Base-by-base conservation (phyloP, 2,329 filamentous ascomycete genomes). In the Ophiobolus disseminans region DNA sequence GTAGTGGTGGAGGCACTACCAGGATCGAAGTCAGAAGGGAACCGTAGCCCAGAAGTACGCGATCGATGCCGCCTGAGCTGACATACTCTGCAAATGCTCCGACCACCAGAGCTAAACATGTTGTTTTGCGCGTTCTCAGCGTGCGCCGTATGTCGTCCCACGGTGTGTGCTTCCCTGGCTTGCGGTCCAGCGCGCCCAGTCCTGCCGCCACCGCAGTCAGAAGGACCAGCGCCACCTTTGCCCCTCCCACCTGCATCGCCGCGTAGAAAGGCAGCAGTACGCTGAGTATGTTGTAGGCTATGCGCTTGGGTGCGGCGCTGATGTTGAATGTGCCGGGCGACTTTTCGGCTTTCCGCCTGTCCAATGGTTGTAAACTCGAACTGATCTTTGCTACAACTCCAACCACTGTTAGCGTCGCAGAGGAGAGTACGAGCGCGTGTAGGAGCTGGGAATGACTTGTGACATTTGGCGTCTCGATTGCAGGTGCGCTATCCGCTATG, bases 191-290 rank as follows among this genome's bases (percentile, higher is more conserved):
- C 20, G 58, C 55, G 16, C 68, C 70, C 17, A 84, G 48, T 6
- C 78, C 78, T 11, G 78, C 75, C 6, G 78, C 74, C 2, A 75
- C 55, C 6, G 77, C 75, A 25, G 78, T 65, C 34, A 84, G 67
- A 21, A 85, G 55, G 2, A 78, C 55, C n/a, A 84, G 67, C 9
- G 80, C 79, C n/a, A 80, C 78, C 43, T 79, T 72, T 47, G 79
- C 75, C 10, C 80, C 81, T 7, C 82, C 83, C 10, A 85, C 65
- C 47, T 83, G 78, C 53, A 82, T 73, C 0, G 80, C 68, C 7
- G 82, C 80, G 60, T 82, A 85, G 58, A 83, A 80, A 1, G 83
- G 83, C 22, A 86, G 60, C 3, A 75, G 68, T 17, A 82, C 62
- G 14, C 77, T 73, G 22, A 74, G 47, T n/a, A 73, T 60, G 40